These are phyloP conservation scores for Aquilaria sinensis DNA, from an alignment of 345 rosid genomes.

Conservation along the genomic window DNA sequence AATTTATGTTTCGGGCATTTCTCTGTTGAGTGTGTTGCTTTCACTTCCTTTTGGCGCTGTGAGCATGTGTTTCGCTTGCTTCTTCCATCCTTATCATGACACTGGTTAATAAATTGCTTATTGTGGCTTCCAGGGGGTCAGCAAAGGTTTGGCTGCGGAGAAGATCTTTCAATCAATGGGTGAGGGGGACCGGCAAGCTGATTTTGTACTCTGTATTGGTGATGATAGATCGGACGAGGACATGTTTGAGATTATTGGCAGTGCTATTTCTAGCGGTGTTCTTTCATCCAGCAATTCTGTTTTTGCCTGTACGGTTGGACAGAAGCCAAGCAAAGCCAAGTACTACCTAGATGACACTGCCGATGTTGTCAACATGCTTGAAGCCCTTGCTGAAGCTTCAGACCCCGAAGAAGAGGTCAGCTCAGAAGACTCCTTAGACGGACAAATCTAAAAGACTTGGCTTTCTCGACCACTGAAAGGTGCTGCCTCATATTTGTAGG, in stretches of 20 bases:
- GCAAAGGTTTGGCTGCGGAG: constrained; percentile 57
- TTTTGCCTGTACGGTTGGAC: constrained; percentile 90
- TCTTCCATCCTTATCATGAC: too few relatives aligned
- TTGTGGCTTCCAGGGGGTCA: constrained; percentile 43
- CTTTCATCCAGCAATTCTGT: constrained; percentile 39
- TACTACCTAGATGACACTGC: constrained; percentile 69
- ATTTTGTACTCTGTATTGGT: constrained; percentile 65
- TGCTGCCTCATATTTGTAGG: constrained; percentile 15
- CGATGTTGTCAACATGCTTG: constrained; percentile 55
- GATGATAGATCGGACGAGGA: constrained; percentile 78
- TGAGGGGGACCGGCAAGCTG: constrained; percentile 35
- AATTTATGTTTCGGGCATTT: too few relatives aligned
- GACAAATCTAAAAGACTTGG: constrained; percentile 1
- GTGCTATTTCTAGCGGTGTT: constrained; percentile 26
- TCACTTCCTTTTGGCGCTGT: too few relatives aligned
- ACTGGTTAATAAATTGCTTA: background rate
- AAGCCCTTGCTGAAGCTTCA: constrained; percentile 57
- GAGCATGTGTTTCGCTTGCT: too few relatives aligned
- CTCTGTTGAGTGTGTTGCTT: too few relatives aligned
- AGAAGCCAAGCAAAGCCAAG: constrained; percentile 96
- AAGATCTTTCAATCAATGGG: constrained; percentile 51
- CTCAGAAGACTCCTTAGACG: constrained; percentile 18
- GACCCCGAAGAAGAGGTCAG: constrained; percentile 20
- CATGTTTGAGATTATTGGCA: constrained; percentile 62
- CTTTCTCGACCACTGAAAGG: too few relatives aligned